Conservation (phyloP, 2,329 filamentous ascomycete genomes). For the Canariomyces notabilis region DNA sequence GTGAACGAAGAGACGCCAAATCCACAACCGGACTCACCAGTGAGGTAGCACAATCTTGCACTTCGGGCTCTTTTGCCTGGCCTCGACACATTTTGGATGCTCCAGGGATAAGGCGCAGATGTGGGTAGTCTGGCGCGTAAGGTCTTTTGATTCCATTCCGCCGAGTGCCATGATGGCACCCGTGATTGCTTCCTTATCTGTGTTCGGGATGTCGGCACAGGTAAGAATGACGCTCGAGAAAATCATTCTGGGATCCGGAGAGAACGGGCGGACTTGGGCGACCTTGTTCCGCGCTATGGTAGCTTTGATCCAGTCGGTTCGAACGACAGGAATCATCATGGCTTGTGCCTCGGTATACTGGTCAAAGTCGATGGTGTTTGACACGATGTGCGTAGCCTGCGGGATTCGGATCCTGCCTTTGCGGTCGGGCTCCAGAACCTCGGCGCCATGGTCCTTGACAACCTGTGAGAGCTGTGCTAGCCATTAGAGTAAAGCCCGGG, state of each 20-base stretch:
- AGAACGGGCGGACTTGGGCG: slow-evolving; percentile 76
- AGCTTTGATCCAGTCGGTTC: slow-evolving; percentile 69
- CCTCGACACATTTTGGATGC: slow-evolving; percentile 63
- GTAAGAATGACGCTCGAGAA: slow-evolving; percentile 79
- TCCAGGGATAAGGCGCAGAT: slow-evolving; percentile 77
- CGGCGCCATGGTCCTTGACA: slow-evolving; percentile 46
- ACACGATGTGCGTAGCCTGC: slow-evolving; percentile 51
- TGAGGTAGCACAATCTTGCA: slow-evolving; percentile 88
- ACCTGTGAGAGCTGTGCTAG: slow-evolving; percentile 17
- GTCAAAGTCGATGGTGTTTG: slow-evolving; percentile 85
- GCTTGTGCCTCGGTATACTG: slow-evolving; percentile 72
- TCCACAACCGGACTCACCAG: slow-evolving; percentile 49
- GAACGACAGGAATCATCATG: slow-evolving; percentile 78
- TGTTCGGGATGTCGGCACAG: slow-evolving; percentile 76
- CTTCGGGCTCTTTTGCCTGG: slow-evolving; percentile 59
- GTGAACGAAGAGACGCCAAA: neutral
- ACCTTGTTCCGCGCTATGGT: slow-evolving; percentile 66
- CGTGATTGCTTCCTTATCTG: slow-evolving; percentile 86
- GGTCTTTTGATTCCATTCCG: slow-evolving; percentile 67
- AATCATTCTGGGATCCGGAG: slow-evolving; percentile 84
- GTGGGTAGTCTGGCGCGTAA: slow-evolving; percentile 77
- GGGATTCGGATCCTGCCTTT: slow-evolving; percentile 46
- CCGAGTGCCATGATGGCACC: slow-evolving; percentile 87
- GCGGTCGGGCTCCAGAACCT: slow-evolving; percentile 42
- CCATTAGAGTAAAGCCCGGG: neutral